A percentile compares a stretch with the other conserved stretches of the same genome.
phyloP scores from a whole-genome alignment of 805 yeast genomes.

The Candida palmyrensis region DNA sequence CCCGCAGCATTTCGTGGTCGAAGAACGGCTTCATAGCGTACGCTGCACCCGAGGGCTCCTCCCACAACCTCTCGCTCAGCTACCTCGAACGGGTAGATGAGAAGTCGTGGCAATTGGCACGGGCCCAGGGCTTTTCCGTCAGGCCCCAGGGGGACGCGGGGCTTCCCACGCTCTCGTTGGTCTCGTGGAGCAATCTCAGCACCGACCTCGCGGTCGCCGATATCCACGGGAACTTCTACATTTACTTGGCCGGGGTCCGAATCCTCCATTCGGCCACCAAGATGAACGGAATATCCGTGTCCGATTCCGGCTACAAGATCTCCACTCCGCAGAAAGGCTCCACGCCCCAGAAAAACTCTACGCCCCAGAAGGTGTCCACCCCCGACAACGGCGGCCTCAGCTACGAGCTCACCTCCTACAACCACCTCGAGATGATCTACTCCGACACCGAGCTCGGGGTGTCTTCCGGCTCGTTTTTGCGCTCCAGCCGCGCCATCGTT shows the following conservation, averaged over 20 bases:
- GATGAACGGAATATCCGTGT: conserved; percentile 8
- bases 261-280: conserved; percentile 5
- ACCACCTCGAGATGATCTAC: conserved; percentile 45
- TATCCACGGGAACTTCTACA: conserved; percentile 53
- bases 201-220: conserved; percentile 82
- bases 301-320: not conserved
- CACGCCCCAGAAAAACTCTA: conserved; percentile 9
- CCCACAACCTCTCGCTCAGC: conserved; percentile 48
- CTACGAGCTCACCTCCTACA: conserved; percentile 39
- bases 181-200: conserved; percentile 75
- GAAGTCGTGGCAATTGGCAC: conserved; percentile 69
- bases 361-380: conserved; percentile 9
- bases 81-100: conserved; percentile 75
- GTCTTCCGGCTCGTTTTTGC: conserved; percentile 5
- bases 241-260: conserved; percentile 39
- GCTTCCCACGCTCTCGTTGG: conserved; percentile 34
- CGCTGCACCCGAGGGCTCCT: conserved; percentile 34
- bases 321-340: not conserved
- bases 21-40: conserved; percentile 81
- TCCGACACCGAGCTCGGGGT: conserved; percentile 27
- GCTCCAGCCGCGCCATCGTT: conserved; percentile 16
- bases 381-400: too few relatives aligned
- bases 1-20: conserved; percentile 61
- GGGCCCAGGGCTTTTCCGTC: conserved; percentile 37
- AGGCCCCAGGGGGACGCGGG: conserved; percentile 18